Evolutionary conservation across 306 rosid species (phyloP), one percentile per base, ranked within the genome.

Genomic region (Lathyrus sativus): DNA sequence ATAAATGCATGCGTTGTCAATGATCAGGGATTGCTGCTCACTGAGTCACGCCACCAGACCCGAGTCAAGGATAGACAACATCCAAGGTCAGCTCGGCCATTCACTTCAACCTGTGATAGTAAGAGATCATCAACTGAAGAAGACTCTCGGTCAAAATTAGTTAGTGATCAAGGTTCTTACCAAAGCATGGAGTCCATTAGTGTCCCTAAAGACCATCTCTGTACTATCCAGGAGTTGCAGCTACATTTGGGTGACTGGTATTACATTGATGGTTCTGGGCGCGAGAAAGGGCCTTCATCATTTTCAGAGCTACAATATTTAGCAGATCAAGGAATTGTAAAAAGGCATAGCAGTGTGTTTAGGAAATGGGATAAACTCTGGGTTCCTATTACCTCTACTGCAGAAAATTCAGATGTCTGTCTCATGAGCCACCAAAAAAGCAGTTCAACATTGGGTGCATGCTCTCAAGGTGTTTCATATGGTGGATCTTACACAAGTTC

Each of bases 211-310:
- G 95, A 95, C 66, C 85, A 83, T 62, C 71, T 87, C 76, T 80
- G 87, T 78, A 82, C 96, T 11, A 67, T 78, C 49, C 82, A 71
- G 71, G 95, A 95, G 65, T 76, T 95, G 84, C 92, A 84, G 68
- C 79, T 95, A 78, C 91, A 83, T 79, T 81, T 82, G 73, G 97
- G 99, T 76, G 89, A 88, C 71, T 95, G 99, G 99, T 95, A 81
- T 82, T 95, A 95, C 78, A 86, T 88, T 77, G 97, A 95, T 90
- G 99, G 95, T 75, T 87, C 92, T 80, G 99, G 99, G 63, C 97
- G 88, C 62, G 97, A 87, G 78, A 92, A 74, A 67, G 99, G 99
- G 45, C 99, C 99, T 67, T 87, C 84, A 39, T 84, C 96, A 28
- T 87, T 85, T 84, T 73, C 86, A 35, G 95, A 95, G 80, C 88